Base-by-base conservation (phyloP, 768 basidiomycete species). In the Cytidiella melzeri region DNA sequence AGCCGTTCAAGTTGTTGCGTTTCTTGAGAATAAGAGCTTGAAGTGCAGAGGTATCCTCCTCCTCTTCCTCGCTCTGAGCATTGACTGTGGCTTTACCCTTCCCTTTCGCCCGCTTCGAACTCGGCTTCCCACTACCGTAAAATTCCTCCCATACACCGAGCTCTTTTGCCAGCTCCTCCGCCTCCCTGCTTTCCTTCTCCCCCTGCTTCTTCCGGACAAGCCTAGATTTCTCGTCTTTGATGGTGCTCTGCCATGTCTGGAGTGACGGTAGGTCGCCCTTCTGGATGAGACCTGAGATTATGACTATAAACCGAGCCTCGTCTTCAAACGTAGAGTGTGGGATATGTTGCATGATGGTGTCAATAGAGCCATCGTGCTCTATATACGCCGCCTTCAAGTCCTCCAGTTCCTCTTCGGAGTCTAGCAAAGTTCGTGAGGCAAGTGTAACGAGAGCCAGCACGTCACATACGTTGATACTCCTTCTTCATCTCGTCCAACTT, bases 71-170 rank as follows among this genome's bases (percentile, higher is more conserved):
- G 1, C 62, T 65, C 60, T 64, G 47, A 13, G 45, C 56, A 55
- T 48, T 68, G 61, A 42, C 58, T 61, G 61, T 65, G 1, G 61
- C 67, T 53, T 77, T 83, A 1, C 67, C 71, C 57, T 80, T 82
- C 10, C 68, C 71, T 39, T 79, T 79, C 12, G 67, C 67, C 65
- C 79, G 80, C 55, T 80, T 73, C 28, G 79, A 70, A 5, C 80
- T 77, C 1, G 73, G 64, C 66, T 84, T 87, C 3, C 87, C 89
- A 54, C 73, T 80, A 4, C 87, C 89, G 60, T 88, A 92, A 58
- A 92, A 92, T 57, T 92, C 90, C 48, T 96, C 92, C 91, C 92
- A 94, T 9, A 96, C 87, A 2, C 92, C 93, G 13, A 97, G 67
- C 54, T 91, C 89, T 56, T 82, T 89, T 4, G 93, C 93, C 37